Evolutionary conservation across 371 early-diverging fungal genomes (phyloP).

Genomic region (Lichtheimia ornata): DNA sequence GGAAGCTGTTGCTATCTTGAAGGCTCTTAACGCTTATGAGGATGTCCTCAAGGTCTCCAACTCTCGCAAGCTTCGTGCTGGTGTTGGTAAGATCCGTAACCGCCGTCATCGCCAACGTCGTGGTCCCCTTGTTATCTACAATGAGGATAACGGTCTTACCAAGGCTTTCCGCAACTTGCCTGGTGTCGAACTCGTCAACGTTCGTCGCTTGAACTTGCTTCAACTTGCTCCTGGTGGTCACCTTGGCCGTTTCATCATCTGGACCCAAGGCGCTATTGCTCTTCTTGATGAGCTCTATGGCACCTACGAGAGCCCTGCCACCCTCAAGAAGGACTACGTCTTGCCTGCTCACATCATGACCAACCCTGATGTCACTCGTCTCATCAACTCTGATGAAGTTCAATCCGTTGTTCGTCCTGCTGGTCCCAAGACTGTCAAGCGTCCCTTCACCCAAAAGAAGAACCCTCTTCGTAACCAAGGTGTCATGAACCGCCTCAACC

Average conservation of each 20-base stretch:
- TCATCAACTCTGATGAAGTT: constrained; percentile 98
- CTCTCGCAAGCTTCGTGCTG: constrained; percentile 97
- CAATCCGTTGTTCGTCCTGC: constrained; percentile 93
- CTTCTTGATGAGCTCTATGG: constrained; percentile 96
- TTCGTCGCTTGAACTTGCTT: constrained; percentile 94
- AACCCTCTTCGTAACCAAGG: constrained; percentile 95
- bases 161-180: constrained; percentile 99
- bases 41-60: constrained; percentile 98
- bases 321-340: constrained; percentile 93
- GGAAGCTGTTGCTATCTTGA: constrained; percentile 92
- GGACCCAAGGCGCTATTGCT: constrained; percentile 98
- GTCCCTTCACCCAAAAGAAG: constrained; percentile 94
- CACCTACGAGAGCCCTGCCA: constrained; percentile 76
- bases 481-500: constrained; percentile 94
- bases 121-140: constrained; percentile 98
- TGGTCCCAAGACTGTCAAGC: constrained; percentile 77
- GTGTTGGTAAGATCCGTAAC: constrained; percentile 99
- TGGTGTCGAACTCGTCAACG: constrained; percentile 96
- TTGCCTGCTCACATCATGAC: constrained; percentile 88
- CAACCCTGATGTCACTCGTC: constrained; percentile 94
- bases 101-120: constrained; percentile 98
- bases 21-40: constrained; percentile 90
- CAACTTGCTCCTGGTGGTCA: constrained; percentile 99
- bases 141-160: constrained; percentile 92
- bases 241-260: constrained; percentile 99